Evolutionary conservation across 2,329 filamentous ascomycete genomes (phyloP).

Genomic region (Cladophialophora bantiana): DNA sequence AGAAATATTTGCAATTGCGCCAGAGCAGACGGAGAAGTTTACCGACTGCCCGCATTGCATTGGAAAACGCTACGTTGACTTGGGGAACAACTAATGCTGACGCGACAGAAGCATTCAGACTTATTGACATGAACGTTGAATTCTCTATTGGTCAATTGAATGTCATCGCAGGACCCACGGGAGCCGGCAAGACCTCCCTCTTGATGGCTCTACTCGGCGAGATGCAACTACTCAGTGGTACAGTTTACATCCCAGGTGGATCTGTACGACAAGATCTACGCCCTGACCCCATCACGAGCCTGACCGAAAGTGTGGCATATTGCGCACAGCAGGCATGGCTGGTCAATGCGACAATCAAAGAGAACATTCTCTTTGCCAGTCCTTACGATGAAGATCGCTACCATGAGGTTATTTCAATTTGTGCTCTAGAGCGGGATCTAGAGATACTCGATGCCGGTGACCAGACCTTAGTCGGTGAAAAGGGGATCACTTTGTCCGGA

Average conservation of each 20-base stretch:
- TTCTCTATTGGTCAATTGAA: constrained; percentile 89
- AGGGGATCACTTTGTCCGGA: constrained; percentile 94
- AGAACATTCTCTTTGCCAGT: constrained; percentile 92
- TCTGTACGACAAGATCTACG: constrained; percentile 84
- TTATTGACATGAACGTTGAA: constrained; percentile 81
- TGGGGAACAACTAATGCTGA: constrained; percentile 74
- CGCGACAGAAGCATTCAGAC: constrained; percentile 76
- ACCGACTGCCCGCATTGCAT: constrained; percentile 78
- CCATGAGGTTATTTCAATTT: constrained; percentile 85
- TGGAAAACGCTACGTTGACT: constrained; percentile 82
- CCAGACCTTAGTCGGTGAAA: constrained; percentile 92
- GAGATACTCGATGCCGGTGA: constrained; percentile 92
- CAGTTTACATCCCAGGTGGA: constrained; percentile 84
- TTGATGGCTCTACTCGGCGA: constrained; percentile 96
- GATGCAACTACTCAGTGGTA: constrained; percentile 85
- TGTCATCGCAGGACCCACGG: constrained; percentile 90
- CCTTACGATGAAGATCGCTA: constrained; percentile 83
- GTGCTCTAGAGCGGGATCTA: constrained; percentile 87
- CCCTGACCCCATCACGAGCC: constrained; percentile 79
- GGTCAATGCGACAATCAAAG: constrained; percentile 91
- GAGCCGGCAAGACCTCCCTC: constrained; percentile 93
- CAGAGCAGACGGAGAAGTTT: constrained; percentile 71
- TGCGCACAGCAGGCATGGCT: constrained; percentile 97
- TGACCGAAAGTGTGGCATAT: constrained; percentile 93
- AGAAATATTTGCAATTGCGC: constrained; percentile 87